Conservation (phyloP, 2,329 filamentous ascomycete species). For the Phyllosticta citriasiana region DNA sequence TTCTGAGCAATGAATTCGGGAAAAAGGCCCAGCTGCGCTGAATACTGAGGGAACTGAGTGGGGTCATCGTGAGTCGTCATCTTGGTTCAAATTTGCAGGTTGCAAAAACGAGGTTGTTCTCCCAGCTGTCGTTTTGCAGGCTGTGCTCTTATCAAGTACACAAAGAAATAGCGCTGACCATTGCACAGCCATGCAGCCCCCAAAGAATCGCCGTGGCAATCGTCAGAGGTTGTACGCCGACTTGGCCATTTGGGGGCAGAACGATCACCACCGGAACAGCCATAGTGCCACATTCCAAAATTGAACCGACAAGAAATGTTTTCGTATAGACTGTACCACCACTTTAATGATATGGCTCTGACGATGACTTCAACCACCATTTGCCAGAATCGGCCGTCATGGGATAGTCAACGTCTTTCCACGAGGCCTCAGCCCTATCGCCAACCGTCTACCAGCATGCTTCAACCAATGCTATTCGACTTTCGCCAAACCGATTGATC, state of each 20-base stretch:
- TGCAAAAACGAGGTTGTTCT: not conserved
- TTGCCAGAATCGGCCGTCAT: no score
- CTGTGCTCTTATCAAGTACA: not conserved
- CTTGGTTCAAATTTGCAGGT: not conserved
- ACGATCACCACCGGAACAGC: not conserved
- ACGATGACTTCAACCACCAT: not conserved
- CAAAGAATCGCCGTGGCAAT: not conserved
- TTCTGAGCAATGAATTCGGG: constrained; percentile 19
- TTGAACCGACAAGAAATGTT: not conserved
- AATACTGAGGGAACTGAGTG: not conserved
- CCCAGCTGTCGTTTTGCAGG: not conserved
- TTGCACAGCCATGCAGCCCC: not conserved
- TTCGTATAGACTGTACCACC: not conserved
- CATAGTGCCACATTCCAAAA: not conserved
- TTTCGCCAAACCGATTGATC: no score
- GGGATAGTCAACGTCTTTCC: no score
- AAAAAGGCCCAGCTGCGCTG: constrained; percentile 17
- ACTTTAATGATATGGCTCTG: no score
- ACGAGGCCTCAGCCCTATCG: no score
- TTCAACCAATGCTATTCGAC: no score
- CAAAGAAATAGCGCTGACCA: not conserved
- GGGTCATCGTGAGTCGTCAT: not conserved
- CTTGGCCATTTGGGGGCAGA: not conserved
- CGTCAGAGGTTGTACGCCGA: not conserved
- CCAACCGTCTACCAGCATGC: no score